These are phyloP conservation scores for Plasmodium knowlesi DNA, from an alignment of 169 alveolate species.

Conservation along the genomic window DNA sequence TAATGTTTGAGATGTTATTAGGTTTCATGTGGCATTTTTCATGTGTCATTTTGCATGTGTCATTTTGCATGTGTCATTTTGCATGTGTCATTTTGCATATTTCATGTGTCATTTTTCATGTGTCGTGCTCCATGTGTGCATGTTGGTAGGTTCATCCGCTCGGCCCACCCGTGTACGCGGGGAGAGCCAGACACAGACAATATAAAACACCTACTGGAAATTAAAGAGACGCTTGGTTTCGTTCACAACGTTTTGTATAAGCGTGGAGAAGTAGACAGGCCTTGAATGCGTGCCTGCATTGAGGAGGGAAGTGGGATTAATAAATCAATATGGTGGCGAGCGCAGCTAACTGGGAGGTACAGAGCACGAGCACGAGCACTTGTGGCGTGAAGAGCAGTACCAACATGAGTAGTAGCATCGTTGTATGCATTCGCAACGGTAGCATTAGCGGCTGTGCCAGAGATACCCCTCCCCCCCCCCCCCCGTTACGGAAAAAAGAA, in stretches of 20 bases:
- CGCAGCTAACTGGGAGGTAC: background rate
- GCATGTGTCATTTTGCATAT: too few relatives aligned
- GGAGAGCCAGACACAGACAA: too few relatives aligned
- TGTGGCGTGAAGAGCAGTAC: too few relatives aligned
- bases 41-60: too few relatives aligned
- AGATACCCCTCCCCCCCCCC: background rate
- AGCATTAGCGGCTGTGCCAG: background rate
- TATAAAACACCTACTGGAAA: background rate
- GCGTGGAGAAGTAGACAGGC: slow-evolving; percentile 58
- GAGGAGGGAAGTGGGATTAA: slow-evolving; percentile 1
- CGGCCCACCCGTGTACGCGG: background rate
- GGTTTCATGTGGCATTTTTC: too few relatives aligned
- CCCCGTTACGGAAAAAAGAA: background rate
- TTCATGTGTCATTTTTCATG: too few relatives aligned
- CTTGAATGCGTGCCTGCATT: slow-evolving; percentile 72
- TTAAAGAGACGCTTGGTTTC: slow-evolving; percentile 47
- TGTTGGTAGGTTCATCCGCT: background rate
- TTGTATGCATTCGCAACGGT: background rate
- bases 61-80: too few relatives aligned
- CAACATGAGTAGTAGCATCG: too few relatives aligned
- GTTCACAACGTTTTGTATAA: slow-evolving; percentile 13
- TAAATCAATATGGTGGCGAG: background rate
- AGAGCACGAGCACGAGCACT: too few relatives aligned
- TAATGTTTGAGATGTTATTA: background rate
- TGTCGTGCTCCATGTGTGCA: too few relatives aligned